Evolutionary conservation across 2,329 filamentous ascomycete species (phyloP).

Genomic region (Fusarium miscanthi): DNA sequence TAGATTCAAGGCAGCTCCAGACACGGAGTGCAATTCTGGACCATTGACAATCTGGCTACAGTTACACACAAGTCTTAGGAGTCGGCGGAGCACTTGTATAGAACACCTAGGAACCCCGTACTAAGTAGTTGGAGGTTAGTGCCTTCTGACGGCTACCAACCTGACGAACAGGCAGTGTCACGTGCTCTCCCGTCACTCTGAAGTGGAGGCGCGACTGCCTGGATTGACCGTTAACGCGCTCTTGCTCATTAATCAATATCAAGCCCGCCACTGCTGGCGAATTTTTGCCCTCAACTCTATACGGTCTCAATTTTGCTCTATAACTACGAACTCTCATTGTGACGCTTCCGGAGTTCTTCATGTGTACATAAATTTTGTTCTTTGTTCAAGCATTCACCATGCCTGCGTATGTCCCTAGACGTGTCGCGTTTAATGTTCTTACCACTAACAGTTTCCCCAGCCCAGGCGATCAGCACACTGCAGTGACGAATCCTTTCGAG

Average conservation of each 20-base stretch:
- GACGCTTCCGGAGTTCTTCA: constrained; percentile 26
- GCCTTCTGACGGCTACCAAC: background rate
- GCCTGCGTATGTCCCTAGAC: constrained; percentile 56
- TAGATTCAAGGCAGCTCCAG: background rate
- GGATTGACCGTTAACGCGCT: constrained; percentile 35
- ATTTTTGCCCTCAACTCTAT: constrained; percentile 3
- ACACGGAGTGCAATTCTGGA: constrained; percentile 28
- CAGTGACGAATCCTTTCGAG: constrained; percentile 82
- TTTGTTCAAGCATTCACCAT: constrained; percentile 46
- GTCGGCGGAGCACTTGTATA: background rate
- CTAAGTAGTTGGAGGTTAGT: background rate
- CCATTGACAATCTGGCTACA: constrained; percentile 14
- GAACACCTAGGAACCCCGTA: background rate
- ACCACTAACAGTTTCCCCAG: constrained; percentile 54
- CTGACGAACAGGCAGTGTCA: constrained; percentile 21
- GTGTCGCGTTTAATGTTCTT: constrained; percentile 11
- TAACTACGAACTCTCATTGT: background rate
- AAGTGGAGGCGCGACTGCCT: constrained; percentile 40
- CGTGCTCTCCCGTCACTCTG: constrained; percentile 47
- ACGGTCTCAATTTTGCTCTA: background rate
- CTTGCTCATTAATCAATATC: constrained; percentile 26
- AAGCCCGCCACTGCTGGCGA: constrained; percentile 19
- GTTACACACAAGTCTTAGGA: background rate
- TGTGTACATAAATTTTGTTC: constrained; percentile 37
- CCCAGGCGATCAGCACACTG: constrained; percentile 72